Percentiles rank a stretch among this genome's conserved stretches.
Evolutionary conservation across 2,329 filamentous ascomycete species (phyloP).

Genomic region (Cyphellophora europaea): DNA sequence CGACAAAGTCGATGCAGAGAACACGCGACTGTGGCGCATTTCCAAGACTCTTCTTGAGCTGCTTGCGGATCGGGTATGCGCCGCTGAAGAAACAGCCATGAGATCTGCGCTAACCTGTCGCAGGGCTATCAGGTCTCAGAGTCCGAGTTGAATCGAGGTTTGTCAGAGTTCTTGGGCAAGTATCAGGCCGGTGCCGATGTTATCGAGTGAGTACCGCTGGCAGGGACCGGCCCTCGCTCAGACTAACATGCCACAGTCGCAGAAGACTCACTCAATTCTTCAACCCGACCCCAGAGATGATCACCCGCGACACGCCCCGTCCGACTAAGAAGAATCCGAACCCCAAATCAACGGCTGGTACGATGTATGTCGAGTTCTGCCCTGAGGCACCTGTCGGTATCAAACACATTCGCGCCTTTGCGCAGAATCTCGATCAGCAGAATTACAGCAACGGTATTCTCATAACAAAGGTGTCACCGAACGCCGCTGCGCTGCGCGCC

Average conservation of each 20-base stretch:
- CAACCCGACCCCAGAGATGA: slow-evolving; percentile 73
- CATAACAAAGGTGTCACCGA: slow-evolving; percentile 73
- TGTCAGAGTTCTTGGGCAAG: slow-evolving; percentile 67
- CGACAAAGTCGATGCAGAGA: slow-evolving; percentile 9
- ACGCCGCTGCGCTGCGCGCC: slow-evolving; percentile 77
- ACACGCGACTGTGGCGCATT: slow-evolving; percentile 76
- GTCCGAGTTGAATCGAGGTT: slow-evolving; percentile 75
- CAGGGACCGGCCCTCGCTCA: background rate
- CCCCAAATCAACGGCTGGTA: slow-evolving; percentile 67
- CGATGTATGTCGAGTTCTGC: slow-evolving; percentile 90
- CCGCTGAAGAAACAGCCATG: background rate
- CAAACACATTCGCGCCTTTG: slow-evolving; percentile 84
- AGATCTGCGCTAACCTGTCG: slow-evolving; percentile 17
- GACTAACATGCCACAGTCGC: slow-evolving; percentile 47
- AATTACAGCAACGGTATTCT: slow-evolving; percentile 87
- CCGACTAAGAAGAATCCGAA: slow-evolving; percentile 60
- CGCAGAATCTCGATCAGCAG: slow-evolving; percentile 67
- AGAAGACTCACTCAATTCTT: slow-evolving; percentile 80
- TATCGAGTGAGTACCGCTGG: slow-evolving; percentile 14
- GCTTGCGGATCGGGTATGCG: slow-evolving; percentile 74
- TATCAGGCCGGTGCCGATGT: slow-evolving; percentile 53
- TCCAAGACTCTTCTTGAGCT: slow-evolving; percentile 93
- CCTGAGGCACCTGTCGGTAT: slow-evolving; percentile 72
- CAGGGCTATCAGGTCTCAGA: slow-evolving; percentile 91
- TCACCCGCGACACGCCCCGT: slow-evolving; percentile 69